Conservation (phyloP, 2,329 filamentous ascomycete species). For the Stenocarpella maydis region DNA sequence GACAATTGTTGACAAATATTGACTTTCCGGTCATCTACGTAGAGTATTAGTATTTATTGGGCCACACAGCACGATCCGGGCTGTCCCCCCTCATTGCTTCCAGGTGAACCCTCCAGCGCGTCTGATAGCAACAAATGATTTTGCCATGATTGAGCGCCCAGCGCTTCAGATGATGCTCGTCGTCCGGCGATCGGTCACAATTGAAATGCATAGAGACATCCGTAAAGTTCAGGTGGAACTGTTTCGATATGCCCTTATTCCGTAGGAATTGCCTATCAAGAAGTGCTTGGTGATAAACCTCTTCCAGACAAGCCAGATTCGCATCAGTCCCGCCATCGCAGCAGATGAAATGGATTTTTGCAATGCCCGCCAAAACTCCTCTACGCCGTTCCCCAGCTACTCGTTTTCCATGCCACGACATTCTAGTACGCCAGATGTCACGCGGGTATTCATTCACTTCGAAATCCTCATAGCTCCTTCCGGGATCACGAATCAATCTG, state of each 20-base stretch:
- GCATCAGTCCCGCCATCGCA: not conserved
- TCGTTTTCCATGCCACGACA: not conserved
- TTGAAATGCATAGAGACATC: not conserved
- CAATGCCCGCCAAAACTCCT: conserved; percentile 5
- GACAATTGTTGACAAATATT: no score
- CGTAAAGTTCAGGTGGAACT: no score
- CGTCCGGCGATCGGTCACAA: not conserved
- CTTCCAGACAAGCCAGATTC: not conserved
- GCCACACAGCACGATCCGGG: not conserved
- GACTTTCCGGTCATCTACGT: not conserved
- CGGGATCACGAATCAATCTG: conserved; percentile 62
- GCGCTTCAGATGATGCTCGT: not conserved
- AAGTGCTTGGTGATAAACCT: not conserved
- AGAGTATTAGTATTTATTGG: no score
- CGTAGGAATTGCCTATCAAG: not conserved
- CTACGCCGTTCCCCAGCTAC: conserved; percentile 1
- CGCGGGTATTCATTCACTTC: conserved; percentile 28
- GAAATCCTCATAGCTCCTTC: not conserved
- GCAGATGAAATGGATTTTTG: not conserved
- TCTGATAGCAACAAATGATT: not conserved
- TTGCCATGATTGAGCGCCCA: not conserved
- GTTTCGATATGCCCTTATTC: not conserved
- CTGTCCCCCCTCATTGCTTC: not conserved
- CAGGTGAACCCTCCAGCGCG: no score
- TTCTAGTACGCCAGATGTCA: not conserved